Percentiles rank a stretch among this genome's conserved stretches.
phyloP scores from a whole-genome alignment of 2,329 filamentous ascomycete genomes.

The Colletotrichum eleusines region DNA sequence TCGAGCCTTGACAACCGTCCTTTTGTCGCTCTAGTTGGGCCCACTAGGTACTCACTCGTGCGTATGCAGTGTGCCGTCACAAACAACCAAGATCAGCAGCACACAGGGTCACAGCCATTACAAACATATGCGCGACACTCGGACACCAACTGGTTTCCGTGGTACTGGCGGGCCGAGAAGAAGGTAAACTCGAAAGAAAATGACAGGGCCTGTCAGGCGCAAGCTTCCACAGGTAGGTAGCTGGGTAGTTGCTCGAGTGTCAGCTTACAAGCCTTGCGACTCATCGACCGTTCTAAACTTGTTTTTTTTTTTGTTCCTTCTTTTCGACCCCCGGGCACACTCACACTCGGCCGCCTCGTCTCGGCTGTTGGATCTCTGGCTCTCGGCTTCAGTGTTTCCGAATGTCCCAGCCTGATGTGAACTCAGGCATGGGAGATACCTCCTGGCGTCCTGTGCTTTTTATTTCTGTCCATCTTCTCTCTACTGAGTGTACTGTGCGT shows the following conservation, averaged over 20 bases:
- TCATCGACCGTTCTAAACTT: neutral
- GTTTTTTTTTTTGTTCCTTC: neutral
- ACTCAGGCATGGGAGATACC: constrained; percentile 10
- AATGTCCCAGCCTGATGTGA: constrained; percentile 8
- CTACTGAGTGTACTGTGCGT: no score
- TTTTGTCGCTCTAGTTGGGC: neutral
- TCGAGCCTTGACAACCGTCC: neutral
- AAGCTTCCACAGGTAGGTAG: neutral
- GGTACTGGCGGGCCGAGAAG: neutral
- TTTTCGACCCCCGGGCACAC: constrained; percentile 4
- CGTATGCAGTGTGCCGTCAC: neutral
- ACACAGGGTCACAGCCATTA: constrained; percentile 17
- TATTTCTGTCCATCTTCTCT: neutral
- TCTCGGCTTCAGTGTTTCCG: constrained; percentile 27
- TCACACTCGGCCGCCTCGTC: constrained; percentile 10
- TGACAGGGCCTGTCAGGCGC: neutral
- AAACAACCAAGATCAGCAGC: neutral
- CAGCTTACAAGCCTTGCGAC: constrained; percentile 1
- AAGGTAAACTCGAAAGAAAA: neutral
- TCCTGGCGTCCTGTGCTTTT: constrained; percentile 36
- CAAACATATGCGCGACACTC: constrained; percentile 11
- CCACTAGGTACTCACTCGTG: neutral
- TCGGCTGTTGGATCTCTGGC: constrained; percentile 30
- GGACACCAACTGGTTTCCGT: constrained; percentile 2
- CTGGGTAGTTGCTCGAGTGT: constrained; percentile 27